Conservation (phyloP, 805 yeast species). For the Saccharomyces paradoxus region DNA sequence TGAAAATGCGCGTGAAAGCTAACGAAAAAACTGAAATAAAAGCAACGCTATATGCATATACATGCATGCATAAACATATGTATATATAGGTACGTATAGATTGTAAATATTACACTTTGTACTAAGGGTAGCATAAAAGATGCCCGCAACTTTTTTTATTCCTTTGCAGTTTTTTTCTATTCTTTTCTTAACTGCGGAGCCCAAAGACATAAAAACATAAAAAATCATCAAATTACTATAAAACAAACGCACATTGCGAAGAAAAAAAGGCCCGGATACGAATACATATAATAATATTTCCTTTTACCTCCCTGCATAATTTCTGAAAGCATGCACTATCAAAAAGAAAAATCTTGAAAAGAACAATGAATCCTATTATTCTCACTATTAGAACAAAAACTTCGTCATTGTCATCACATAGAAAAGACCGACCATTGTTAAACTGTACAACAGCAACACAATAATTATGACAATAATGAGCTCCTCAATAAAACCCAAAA, state of each 20-base stretch:
- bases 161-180: neutral
- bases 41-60: neutral
- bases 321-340: neutral
- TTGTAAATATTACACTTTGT: neutral
- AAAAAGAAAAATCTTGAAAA: neutral
- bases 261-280: neutral
- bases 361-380: neutral
- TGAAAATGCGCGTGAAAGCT: conserved; percentile 27
- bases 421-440: neutral
- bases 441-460: neutral
- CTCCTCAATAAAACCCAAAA: neutral
- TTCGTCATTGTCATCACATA: neutral
- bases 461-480: neutral
- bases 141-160: neutral
- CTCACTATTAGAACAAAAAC: neutral
- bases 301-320: neutral
- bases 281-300: neutral
- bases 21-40: neutral
- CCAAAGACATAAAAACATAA: neutral
- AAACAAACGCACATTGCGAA: neutral
- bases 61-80: neutral
- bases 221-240: neutral
- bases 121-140: neutral
- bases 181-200: neutral
- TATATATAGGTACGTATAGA: neutral